Base-by-base conservation (phyloP, 345 rosid species). In the Raphanus raphanistrum region DNA sequence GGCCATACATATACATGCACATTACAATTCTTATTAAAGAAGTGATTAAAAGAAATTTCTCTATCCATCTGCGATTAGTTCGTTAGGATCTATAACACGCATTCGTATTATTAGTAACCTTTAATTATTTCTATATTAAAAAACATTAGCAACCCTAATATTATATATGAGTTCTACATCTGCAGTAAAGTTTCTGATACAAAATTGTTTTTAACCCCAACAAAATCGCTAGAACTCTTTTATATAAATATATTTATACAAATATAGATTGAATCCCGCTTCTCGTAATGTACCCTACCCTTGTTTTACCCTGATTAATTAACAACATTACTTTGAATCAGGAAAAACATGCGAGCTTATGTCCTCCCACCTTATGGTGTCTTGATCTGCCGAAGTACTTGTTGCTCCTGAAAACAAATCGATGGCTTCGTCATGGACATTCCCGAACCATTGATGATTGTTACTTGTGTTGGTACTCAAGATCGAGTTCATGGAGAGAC, bases 301-400 rank as follows among this genome's bases (percentile, higher is more conserved):
- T 61, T 45, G 61, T 41, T 8, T 55, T 66, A 66, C 33, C 36
- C 77, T 33, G n/a, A 38, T 31, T 67, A 66, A 67, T 13, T 17
- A 75, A 17, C 67, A 75, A 58, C 63, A 57, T 28, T 52, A 58
- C 77, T 79, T 63, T 83, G 84, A 83, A 83, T 67, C 80, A 38
- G 87, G 82, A 84, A 80, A 84, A 63, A 66, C 76, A 63, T 85
- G 61, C 45, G 86, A 71, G 78, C 74, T 79, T 9, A 78, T 82
- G 57, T 88, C 84, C 54, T 82, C 88, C 90, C 89, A 88, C 58
- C 80, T 82, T 38, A 71, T 77, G 15, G 61, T 77, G 62, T 87
- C 85, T 83, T 78, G 76, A 78, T 86, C 91, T 0, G 60, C 86
- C 0, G 88, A 85, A 72, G 80, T 83, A 70, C 71, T 79, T 55